Evolutionary conservation across 73 alveolate genomes (phyloP).

Genomic region (Tetrahymena borealis): DNA sequence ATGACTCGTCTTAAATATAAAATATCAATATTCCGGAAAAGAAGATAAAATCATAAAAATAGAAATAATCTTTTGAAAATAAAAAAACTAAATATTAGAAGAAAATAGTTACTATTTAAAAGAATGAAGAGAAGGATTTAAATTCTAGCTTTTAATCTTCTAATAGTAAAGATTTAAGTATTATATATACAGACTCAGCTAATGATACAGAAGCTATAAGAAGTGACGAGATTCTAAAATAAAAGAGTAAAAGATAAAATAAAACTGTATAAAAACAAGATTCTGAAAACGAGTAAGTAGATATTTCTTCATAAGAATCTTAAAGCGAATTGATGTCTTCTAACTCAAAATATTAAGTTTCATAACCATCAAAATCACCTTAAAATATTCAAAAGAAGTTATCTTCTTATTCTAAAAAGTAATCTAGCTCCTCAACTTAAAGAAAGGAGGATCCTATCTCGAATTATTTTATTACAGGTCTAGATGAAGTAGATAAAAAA

Average conservation of each 20-base stretch:
- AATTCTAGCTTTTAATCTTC: background rate
- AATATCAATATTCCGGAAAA: too few species aligned
- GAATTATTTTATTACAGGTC: background rate
- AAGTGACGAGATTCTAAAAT: background rate
- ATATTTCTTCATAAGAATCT: too few species aligned
- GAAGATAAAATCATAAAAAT: too few species aligned
- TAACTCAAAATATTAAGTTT: background rate
- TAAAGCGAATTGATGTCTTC: too few species aligned
- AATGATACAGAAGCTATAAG: background rate
- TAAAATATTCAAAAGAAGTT: background rate
- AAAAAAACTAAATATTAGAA: too few species aligned
- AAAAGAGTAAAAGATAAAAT: background rate
- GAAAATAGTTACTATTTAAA: too few species aligned
- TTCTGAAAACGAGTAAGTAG: too few species aligned
- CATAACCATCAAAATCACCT: background rate
- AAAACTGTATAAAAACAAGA: too few species aligned
- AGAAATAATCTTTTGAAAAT: too few species aligned
- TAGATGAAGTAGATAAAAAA: background rate
- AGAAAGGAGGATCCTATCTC: background rate
- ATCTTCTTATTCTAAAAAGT: background rate
- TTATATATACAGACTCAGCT: background rate
- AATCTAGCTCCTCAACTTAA: background rate
- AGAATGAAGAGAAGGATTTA: too few species aligned
- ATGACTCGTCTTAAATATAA: too few species aligned
- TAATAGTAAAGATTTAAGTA: background rate